Base-by-base conservation (phyloP, 1,139 yeast genomes). In the Debaryomycetaceae sp. region DNA sequence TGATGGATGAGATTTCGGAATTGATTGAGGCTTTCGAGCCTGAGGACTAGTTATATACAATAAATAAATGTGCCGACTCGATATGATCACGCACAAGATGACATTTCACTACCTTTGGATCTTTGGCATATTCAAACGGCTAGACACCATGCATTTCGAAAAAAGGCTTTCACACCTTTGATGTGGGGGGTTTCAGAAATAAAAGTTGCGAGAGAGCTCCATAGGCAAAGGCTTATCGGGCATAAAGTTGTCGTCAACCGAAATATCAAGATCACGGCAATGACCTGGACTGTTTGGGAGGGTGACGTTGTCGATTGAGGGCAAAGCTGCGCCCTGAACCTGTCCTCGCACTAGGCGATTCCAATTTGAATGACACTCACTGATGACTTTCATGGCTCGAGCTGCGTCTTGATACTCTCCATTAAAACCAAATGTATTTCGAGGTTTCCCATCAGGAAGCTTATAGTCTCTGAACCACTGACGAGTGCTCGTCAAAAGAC, bases 391-490 rank as follows among this genome's bases (percentile, higher is more conserved):
- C 43, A 82, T 64, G 30, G 95, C 85, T 44, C 80, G 81, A 40
- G 68, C 60, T 53, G 68, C 79, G 65, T 71, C 69, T 57, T 77
- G 77, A 58, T 79, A 83, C 49, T 75, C 77, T 38, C 87, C 95
- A 34, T 78, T 66, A 67, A 81, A 81, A 11, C 95, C 95, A 55
- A 85, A 83, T 52, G 72, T 72, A 58, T 85, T 85, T 52, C 70
- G 77, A 39, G 93, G 90, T 64, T 85, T 85, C 31, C 93, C 94
- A 50, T 83, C 95, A 24, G 95, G 92, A 36, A 80, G 67, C 60
- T 85, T 85, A 69, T 85, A 85, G 51, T 81, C 80, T 55, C 85
- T 72, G 68, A 85, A 82, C 95, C 95, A 85, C 55, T 78, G 85
- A 49, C 81, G 73, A 28, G 94, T 82, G 32, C 87, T 77, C 53